phyloP scores from a whole-genome alignment of 306 rosid species.

The Cyclanthera cordifolia region DNA sequence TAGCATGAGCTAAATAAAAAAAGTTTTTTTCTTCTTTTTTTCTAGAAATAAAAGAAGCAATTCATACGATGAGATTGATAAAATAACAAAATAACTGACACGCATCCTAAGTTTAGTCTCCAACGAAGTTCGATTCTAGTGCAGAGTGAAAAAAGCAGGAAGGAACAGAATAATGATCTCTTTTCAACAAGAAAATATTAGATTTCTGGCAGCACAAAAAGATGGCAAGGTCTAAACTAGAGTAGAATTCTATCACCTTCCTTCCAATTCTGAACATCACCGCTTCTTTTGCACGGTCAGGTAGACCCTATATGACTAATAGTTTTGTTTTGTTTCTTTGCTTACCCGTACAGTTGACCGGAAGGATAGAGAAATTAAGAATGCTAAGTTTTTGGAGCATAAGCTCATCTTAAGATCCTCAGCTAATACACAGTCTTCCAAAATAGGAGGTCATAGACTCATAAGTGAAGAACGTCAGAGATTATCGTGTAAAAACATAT shows the following conservation, averaged over 20 bases:
- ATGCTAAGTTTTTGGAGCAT: neutral
- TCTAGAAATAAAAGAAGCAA: neutral
- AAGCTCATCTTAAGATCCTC: neutral
- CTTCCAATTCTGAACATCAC: neutral
- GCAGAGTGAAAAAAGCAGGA: neutral
- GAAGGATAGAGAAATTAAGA: neutral
- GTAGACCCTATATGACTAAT: too few relatives aligned
- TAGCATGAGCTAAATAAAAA: constrained; percentile 11
- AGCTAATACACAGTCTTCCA: neutral
- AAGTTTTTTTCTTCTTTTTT: neutral
- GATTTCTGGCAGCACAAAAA: neutral
- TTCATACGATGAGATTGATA: neutral
- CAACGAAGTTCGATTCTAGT: neutral
- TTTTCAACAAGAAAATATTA: neutral
- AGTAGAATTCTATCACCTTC: neutral
- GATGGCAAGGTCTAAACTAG: neutral
- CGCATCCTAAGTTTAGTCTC: neutral
- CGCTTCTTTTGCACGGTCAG: too few relatives aligned
- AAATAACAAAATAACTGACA: neutral
- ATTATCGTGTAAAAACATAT: neutral
- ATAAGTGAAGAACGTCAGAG: neutral
- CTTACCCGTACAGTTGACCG: too few relatives aligned
- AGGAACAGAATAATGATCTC: neutral
- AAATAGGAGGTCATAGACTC: neutral
- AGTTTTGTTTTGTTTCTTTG: neutral